Evolutionary conservation across 257 asterid genomes (phyloP).

Genomic region (Knoxia roxburghii): DNA sequence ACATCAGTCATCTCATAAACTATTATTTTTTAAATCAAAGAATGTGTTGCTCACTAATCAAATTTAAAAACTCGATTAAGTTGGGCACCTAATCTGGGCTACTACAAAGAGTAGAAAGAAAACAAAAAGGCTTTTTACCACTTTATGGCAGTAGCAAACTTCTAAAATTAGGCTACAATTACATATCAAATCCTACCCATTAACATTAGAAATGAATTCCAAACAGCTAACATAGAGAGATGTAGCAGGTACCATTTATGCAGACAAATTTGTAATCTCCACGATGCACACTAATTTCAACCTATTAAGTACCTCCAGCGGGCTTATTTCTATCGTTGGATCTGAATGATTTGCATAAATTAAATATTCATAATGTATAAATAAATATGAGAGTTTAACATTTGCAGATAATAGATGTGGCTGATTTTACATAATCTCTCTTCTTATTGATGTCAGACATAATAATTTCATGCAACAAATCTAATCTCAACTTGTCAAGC

Average conservation of each 20-base stretch:
- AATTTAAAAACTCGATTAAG: slow-evolving; percentile 30
- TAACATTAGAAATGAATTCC: slow-evolving; percentile 28
- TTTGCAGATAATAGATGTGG: too few species aligned
- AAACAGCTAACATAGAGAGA: slow-evolving; percentile 18
- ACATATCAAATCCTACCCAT: slow-evolving; percentile 38
- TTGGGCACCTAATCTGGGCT: slow-evolving; percentile 31
- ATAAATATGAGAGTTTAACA: too few species aligned
- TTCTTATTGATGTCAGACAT: too few species aligned
- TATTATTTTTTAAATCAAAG: slow-evolving; percentile 73
- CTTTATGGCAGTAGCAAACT: slow-evolving; percentile 14
- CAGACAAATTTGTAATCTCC: slow-evolving; percentile 18
- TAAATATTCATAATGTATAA: too few species aligned
- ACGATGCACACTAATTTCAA: slow-evolving; percentile 17
- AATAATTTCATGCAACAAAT: too few species aligned
- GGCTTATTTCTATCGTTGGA: slow-evolving; percentile 43
- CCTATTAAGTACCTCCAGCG: slow-evolving; percentile 36
- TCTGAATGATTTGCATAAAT: too few species aligned
- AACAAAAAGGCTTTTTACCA: slow-evolving; percentile 68
- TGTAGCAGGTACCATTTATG: slow-evolving; percentile 34
- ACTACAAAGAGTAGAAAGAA: slow-evolving; percentile 18
- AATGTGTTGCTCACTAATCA: slow-evolving; percentile 60
- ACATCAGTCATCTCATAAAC: too few species aligned
- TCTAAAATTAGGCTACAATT: slow-evolving; percentile 20
- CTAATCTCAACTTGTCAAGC: too few species aligned
- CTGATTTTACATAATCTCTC: too few species aligned